phyloP scores from a whole-genome alignment of 495 filamentous ascomycete genomes.

The Neurospora hispaniola region DNA sequence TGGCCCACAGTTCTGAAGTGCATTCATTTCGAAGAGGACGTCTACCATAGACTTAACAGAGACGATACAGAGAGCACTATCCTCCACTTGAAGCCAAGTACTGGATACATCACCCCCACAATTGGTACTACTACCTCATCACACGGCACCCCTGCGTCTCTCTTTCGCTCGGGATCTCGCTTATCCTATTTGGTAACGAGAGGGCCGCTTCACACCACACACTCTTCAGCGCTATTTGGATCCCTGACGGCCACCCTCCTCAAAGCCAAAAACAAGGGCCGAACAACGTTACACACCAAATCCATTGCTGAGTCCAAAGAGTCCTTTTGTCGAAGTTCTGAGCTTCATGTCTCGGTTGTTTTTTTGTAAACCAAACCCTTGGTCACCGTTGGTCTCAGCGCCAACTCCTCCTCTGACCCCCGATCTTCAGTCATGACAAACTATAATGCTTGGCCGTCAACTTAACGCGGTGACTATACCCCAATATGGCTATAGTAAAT shows the following conservation, averaged over 20 bases:
- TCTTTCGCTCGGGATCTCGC: background rate
- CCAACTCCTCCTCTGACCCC: background rate
- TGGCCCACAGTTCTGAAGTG: background rate
- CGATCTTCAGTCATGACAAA: background rate
- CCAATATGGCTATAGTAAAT: background rate
- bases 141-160: background rate
- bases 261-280: background rate
- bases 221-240: background rate
- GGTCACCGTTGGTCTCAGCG: background rate
- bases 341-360: background rate
- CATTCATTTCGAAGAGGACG: background rate
- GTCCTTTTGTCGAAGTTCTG: background rate
- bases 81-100: background rate
- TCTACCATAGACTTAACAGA: background rate
- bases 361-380: background rate
- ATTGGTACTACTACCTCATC: background rate
- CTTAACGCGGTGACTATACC: background rate
- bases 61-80: background rate
- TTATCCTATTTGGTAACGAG: background rate
- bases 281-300: background rate
- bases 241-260: background rate
- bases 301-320: background rate
- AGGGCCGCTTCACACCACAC: background rate
- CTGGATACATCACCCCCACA: background rate
- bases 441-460: background rate